Evolutionary conservation across 768 basidiomycete species (phyloP).

Genomic region (Porpolomopsis calyptriformis): DNA sequence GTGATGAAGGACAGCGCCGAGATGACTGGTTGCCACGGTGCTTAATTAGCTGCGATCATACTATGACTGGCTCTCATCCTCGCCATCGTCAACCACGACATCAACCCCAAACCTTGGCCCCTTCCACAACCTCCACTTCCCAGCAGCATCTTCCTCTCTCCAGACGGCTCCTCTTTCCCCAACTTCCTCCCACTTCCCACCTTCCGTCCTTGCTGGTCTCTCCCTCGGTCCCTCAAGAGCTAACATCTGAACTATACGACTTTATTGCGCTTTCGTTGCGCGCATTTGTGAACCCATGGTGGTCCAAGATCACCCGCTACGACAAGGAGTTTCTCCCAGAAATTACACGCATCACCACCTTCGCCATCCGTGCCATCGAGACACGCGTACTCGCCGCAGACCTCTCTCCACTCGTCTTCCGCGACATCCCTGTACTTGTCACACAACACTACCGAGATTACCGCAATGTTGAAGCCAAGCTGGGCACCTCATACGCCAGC

Average conservation of each 20-base stretch:
- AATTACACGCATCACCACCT: conserved; percentile 46
- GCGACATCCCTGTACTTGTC: conserved; percentile 53
- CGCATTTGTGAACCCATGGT: conserved; percentile 77
- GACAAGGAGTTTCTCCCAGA: conserved; percentile 77
- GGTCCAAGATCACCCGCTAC: conserved; percentile 71
- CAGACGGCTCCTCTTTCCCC: conserved; percentile 56
- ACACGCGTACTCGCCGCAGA: conserved; percentile 43
- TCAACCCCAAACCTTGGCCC: conserved; percentile 4
- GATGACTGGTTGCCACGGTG: too few species aligned
- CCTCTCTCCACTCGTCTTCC: conserved; percentile 48
- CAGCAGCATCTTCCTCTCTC: conserved; percentile 31
- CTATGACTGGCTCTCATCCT: conserved; percentile 13
- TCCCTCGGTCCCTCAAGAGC: conserved; percentile 35
- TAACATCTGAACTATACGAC: conserved; percentile 65
- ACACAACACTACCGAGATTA: conserved; percentile 74
- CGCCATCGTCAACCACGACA: conserved; percentile 17
- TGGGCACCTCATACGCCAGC: conserved; percentile 57
- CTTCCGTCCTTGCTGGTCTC: conserved; percentile 46
- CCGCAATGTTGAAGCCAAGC: conserved; percentile 52
- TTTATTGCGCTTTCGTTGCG: conserved; percentile 70
- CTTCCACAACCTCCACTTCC: conserved; percentile 15
- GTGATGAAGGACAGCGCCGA: too few species aligned
- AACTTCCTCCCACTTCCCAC: conserved; percentile 27
- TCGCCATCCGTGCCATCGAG: conserved; percentile 53
- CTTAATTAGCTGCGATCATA: too few species aligned